phyloP scores from a whole-genome alignment of 306 rosid genomes.

The Begonia masoniana region DNA sequence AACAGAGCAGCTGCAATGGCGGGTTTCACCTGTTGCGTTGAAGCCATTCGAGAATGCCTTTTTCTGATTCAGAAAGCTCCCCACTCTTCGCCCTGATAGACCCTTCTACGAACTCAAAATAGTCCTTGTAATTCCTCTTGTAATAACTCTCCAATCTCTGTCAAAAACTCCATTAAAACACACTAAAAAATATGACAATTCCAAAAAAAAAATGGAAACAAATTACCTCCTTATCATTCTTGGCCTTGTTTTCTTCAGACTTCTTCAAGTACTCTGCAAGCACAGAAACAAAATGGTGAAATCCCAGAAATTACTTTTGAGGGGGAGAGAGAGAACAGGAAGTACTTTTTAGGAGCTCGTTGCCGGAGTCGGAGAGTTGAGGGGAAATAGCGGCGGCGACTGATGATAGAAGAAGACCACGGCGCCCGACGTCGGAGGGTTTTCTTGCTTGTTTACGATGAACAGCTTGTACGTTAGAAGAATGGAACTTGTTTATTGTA shows the following conservation, averaged over 20 bases:
- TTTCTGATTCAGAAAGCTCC: constrained; percentile 59
- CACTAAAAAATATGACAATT: background rate
- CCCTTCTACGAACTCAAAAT: constrained; percentile 72
- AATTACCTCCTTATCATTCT: constrained; percentile 80
- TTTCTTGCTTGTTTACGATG: constrained; percentile 21
- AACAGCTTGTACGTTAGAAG: constrained; percentile 64
- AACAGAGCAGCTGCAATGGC: background rate
- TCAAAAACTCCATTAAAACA: background rate
- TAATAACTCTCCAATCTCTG: constrained; percentile 81
- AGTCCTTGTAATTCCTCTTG: constrained; percentile 90
- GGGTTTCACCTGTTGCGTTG: constrained; percentile 34
- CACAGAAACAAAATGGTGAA: background rate
- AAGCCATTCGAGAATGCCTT: constrained; percentile 84
- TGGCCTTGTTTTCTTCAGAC: constrained; percentile 75
- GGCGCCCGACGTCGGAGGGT: constrained; percentile 28
- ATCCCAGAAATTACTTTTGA: background rate
- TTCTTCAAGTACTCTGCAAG: constrained; percentile 67
- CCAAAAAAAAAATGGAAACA: background rate
- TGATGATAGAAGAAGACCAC: constrained; percentile 53
- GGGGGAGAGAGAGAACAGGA: constrained; percentile 2
- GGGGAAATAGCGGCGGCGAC: constrained; percentile 29
- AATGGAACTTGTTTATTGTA: constrained; percentile 64
- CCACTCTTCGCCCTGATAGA: constrained; percentile 29
- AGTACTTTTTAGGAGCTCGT: constrained; percentile 62
- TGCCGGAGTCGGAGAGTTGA: constrained; percentile 49